Conservation (phyloP, 2,329 filamentous ascomycete genomes). For the Colletotrichum horii region DNA sequence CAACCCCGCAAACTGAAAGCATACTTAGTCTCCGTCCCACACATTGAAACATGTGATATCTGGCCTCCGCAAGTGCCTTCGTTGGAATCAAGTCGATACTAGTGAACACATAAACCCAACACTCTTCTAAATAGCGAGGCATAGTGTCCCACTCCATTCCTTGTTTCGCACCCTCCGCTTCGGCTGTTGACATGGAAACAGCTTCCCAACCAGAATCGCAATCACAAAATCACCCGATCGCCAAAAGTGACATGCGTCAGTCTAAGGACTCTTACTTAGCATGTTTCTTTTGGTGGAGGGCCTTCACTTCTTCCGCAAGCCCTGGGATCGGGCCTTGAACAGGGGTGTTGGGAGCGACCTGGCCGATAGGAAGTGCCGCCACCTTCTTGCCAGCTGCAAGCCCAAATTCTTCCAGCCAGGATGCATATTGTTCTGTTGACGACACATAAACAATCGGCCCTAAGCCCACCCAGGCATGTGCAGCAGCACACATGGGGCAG, state of each 20-base stretch:
- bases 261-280: not conserved
- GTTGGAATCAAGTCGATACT: not conserved
- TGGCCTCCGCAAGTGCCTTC: not conserved
- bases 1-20: not conserved
- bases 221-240: not conserved
- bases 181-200: not conserved
- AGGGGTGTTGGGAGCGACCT: slow-evolving; percentile 31
- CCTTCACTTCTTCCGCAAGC: slow-evolving; percentile 32
- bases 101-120: not conserved
- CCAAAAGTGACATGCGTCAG: not conserved
- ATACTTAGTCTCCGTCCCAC: not conserved
- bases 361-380: slow-evolving; percentile 29
- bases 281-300: slow-evolving; percentile 25
- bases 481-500: slow-evolving; percentile 41
- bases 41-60: not conserved
- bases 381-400: slow-evolving; percentile 22
- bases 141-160: not conserved
- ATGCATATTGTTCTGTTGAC: slow-evolving; percentile 31
- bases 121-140: not conserved
- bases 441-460: slow-evolving; percentile 38
- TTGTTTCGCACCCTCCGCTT: not conserved
- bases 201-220: not conserved
- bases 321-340: slow-evolving; percentile 34
- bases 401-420: slow-evolving; percentile 34
- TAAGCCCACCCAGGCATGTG: slow-evolving; percentile 38